Base-by-base conservation (phyloP, 2,329 filamentous ascomycete genomes). In the Colletotrichum sublineola region DNA sequence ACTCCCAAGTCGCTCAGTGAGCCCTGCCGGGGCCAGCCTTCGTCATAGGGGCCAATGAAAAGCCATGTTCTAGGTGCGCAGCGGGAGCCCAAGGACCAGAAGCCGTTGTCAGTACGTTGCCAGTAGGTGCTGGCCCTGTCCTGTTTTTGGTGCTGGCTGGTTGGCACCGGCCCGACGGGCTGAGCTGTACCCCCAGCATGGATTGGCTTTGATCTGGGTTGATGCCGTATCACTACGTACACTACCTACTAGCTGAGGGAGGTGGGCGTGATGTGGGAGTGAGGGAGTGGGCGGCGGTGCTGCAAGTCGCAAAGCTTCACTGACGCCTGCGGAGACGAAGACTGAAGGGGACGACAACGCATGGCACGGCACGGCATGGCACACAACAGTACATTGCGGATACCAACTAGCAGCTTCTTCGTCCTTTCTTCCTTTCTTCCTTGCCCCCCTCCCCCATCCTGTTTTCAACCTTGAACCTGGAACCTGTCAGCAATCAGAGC, bases 401-500 rank as follows among this genome's bases (percentile, higher is more conserved):
- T 40, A 36, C 15, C 38, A 63, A 62, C 33, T 61, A 44, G 48
- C 64, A 52, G 53, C 68, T 63, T 63, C 46, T 57, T 42, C 57
- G 53, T 58, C 42, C 64, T 57, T 46, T 55, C 50, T 42, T 46
- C 55, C 44, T 44, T 15, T 38, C 60, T 52, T 14, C 38, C 48
- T 44, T 40, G 9, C 14, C 58, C 55, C 56, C 58, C 65, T 58
- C 69, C 65, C 64, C 69, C 15, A 68, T 55, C 36, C 50, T 50
- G 52, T 57, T 58, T 61, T 73, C 53, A 70, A 73, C 61, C 70
- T 70, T 61, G 70, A 57, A 56, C 62, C 62, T 64, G 24, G 50
- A 64, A 62, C 70, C 61, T 73, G 60, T 65, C 67, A 73, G 70
- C 70, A 63, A 48, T 65, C 65, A 60, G 46, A 56, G 44, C 68